phyloP scores from a whole-genome alignment of 148 eudicot species.

The Silene conica region DNA sequence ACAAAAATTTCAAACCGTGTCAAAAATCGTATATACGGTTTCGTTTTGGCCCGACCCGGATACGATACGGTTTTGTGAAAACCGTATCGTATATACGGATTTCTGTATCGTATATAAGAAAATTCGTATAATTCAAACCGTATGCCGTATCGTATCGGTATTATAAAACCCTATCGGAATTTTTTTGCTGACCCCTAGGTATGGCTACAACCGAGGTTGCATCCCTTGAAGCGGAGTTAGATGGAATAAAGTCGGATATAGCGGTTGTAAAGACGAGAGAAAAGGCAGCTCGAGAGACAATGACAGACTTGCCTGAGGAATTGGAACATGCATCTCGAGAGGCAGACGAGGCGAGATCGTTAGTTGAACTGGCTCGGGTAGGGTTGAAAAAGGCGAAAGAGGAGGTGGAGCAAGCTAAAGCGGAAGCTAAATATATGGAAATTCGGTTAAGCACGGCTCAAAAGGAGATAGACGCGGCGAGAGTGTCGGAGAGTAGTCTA shows the following conservation, averaged over 20 bases:
- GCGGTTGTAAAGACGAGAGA: constrained; percentile 50
- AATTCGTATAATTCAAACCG: no score
- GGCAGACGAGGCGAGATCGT: constrained; percentile 61
- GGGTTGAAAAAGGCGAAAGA: constrained; percentile 60
- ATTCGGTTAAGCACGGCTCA: constrained; percentile 37
- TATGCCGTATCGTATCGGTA: no score
- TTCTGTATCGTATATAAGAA: no score
- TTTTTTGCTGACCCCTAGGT: no score
- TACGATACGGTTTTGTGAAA: no score
- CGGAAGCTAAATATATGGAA: constrained; percentile 58
- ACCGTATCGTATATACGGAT: no score
- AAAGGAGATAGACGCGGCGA: constrained; percentile 62
- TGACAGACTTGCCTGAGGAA: constrained; percentile 63
- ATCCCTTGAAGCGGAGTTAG: constrained; percentile 77
- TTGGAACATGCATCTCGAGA: constrained; percentile 64
- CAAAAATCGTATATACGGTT: no score
- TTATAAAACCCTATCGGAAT: no score
- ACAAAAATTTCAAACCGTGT: no score
- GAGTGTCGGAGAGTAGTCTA: constrained; percentile 64
- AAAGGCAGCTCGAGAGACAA: constrained; percentile 61
- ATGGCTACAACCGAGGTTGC: constrained; percentile 61
- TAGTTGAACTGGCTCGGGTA: constrained; percentile 50
- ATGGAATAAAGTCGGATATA: constrained; percentile 65
- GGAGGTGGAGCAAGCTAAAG: constrained; percentile 78
- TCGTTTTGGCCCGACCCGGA: no score